These are phyloP conservation scores for Lippia alba DNA, from an alignment of 305 asterid genomes.

Conservation along the genomic window DNA sequence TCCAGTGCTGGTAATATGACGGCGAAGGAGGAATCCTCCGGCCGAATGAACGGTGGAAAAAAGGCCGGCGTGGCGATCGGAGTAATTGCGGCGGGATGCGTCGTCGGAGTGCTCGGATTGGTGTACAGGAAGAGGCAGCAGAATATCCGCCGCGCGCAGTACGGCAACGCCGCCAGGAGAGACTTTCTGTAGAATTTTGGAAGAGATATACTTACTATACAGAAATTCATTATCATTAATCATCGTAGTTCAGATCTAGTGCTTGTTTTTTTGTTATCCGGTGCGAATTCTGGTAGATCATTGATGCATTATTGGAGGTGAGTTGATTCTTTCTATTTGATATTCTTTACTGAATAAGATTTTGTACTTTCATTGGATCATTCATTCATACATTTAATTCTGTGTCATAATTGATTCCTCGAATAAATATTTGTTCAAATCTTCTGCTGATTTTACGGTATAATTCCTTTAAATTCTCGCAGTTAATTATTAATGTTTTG, in stretches of 20 bases:
- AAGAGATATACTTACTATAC: too few relatives aligned
- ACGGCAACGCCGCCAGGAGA: slow-evolving; percentile 46
- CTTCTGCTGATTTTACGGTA: neutral
- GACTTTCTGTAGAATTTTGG: slow-evolving; percentile 52
- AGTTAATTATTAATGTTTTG: too few relatives aligned
- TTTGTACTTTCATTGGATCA: slow-evolving; percentile 1
- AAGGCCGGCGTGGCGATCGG: slow-evolving; percentile 69
- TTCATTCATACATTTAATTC: neutral
- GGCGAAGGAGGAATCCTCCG: slow-evolving; percentile 21
- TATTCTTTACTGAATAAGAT: slow-evolving; percentile 37
- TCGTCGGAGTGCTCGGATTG: slow-evolving; percentile 50
- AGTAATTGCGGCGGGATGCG: slow-evolving; percentile 52
- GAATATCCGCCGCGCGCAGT: slow-evolving; percentile 66
- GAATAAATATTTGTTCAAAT: neutral
- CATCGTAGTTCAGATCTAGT: neutral
- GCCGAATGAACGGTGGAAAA: slow-evolving; percentile 53
- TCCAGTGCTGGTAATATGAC: slow-evolving; percentile 31
- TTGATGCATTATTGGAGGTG: slow-evolving; percentile 23
- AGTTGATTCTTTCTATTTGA: slow-evolving; percentile 30
- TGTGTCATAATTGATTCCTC: neutral
- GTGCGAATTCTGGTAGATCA: neutral
- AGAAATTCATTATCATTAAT: neutral
- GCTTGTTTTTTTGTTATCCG: slow-evolving; percentile 6
- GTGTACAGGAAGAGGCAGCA: slow-evolving; percentile 66
- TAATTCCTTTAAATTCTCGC: too few relatives aligned